A percentile compares a stretch with the other conserved stretches of the same genome.
These are phyloP conservation scores for Medicago ruthenica DNA, from an alignment of 306 rosid genomes.

Conservation along the genomic window DNA sequence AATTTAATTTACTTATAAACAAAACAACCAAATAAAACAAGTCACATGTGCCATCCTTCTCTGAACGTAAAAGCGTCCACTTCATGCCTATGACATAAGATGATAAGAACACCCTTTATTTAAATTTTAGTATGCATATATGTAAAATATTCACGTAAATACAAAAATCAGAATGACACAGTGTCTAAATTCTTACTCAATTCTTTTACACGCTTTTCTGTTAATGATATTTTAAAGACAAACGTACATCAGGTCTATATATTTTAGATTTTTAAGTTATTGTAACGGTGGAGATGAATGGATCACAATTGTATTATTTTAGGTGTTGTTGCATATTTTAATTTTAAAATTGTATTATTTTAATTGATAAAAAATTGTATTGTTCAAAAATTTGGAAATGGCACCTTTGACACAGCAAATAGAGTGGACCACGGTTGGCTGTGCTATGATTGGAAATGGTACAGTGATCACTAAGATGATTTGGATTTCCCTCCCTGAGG, in stretches of 20 bases:
- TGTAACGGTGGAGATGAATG: background rate
- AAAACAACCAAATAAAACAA: constrained; percentile 10
- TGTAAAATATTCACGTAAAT: background rate
- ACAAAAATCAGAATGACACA: constrained; percentile 27
- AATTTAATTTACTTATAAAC: background rate
- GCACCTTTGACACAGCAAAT: background rate
- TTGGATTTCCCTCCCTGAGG: background rate
- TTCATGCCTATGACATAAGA: constrained; percentile 24
- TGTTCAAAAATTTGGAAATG: background rate
- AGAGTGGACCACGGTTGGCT: constrained; percentile 29
- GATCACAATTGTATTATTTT: background rate
- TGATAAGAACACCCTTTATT: background rate
- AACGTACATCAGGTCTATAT: background rate
- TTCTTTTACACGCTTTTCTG: constrained; percentile 1
- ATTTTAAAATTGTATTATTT: background rate
- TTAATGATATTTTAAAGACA: constrained; percentile 3
- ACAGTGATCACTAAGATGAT: background rate
- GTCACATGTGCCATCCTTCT: constrained; percentile 17
- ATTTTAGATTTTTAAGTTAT: constrained; percentile 21
- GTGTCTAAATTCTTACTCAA: constrained; percentile 12
- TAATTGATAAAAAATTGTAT: background rate
- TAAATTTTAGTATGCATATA: background rate
- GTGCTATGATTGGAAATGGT: background rate
- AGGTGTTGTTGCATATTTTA: constrained; percentile 10
- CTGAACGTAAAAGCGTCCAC: constrained; percentile 13